A percentile compares a stretch with the other conserved stretches of the same genome.
These are phyloP conservation scores for Apiospora malaysiana DNA, from an alignment of 2,329 filamentous ascomycete species.

Conservation along the genomic window DNA sequence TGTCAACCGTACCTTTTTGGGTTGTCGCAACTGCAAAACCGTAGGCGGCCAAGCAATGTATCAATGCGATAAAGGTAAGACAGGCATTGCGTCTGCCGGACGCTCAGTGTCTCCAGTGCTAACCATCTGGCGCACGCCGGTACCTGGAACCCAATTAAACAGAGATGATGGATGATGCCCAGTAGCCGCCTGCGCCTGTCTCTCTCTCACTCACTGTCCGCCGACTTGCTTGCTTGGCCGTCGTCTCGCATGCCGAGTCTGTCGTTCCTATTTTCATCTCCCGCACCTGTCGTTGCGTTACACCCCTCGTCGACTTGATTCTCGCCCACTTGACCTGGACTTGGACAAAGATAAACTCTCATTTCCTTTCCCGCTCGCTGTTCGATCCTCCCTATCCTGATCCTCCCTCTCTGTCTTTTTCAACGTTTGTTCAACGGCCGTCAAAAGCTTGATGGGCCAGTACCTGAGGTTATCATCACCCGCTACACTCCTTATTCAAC, in stretches of 20 bases:
- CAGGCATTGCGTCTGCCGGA: conserved; percentile 5
- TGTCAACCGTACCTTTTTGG: neutral
- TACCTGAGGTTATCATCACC: neutral
- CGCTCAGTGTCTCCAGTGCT: neutral
- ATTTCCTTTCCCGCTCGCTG: neutral
- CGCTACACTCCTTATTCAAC: neutral
- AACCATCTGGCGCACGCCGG: neutral
- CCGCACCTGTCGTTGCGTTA: neutral
- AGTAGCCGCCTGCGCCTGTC: neutral
- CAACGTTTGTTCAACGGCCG: neutral
- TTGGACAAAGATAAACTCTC: neutral
- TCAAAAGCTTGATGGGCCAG: conserved; percentile 6
- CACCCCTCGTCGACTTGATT: neutral
- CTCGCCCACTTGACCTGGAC: neutral
- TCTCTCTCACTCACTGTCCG: neutral
- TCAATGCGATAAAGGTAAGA: neutral
- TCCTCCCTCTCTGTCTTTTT: neutral
- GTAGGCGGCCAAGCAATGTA: conserved; percentile 3
- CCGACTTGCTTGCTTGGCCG: neutral
- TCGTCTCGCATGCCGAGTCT: neutral
- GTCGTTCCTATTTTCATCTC: neutral
- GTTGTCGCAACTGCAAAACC: conserved; percentile 15
- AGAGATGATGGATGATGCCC: conserved; percentile 9
- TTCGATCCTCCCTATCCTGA: neutral
- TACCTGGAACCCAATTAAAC: neutral